Evolutionary conservation across 495 filamentous ascomycete genomes (phyloP).

Genomic region (Xylaria longipes): DNA sequence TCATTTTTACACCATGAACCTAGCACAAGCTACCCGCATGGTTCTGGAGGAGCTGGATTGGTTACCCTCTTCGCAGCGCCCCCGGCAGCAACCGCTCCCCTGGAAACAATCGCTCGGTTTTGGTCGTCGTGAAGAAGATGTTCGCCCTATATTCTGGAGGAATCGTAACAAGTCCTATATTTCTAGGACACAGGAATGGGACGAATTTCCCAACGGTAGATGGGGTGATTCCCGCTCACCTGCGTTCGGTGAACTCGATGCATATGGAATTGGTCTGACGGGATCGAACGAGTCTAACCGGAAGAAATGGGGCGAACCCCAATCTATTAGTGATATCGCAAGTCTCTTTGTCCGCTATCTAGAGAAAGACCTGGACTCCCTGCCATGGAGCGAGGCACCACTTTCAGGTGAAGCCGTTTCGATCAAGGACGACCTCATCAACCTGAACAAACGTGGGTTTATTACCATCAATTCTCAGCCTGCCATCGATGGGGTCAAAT

Average conservation of each 20-base stretch:
- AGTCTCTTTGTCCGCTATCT: conserved; percentile 85
- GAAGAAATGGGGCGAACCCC: conserved; percentile 91
- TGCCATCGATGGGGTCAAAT: conserved; percentile 90
- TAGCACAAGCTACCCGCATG: conserved; percentile 92
- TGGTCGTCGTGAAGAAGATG: conserved; percentile 89
- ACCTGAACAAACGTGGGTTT: conserved; percentile 83
- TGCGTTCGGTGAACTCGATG: conserved; percentile 95
- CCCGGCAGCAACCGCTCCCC: conserved; percentile 82
- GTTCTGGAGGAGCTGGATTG: conserved; percentile 88
- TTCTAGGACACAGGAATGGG: conserved; percentile 95
- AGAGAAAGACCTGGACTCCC: conserved; percentile 74
- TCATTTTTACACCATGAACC: conserved; percentile 99
- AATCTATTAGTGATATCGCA: conserved; percentile 77
- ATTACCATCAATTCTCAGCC: conserved; percentile 98
- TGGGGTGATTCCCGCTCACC: conserved; percentile 98
- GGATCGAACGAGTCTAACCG: conserved; percentile 98
- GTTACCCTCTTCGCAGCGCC: conserved; percentile 74
- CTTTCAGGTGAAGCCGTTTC: conserved; percentile 80
- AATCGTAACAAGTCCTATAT: conserved; percentile 97
- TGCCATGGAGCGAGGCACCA: conserved; percentile 94
- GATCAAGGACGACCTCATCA: conserved; percentile 76
- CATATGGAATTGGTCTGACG: conserved; percentile 92
- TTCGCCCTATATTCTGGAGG: conserved; percentile 98
- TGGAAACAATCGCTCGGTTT: conserved; percentile 94
- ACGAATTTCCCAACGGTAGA: conserved; percentile 98